These are phyloP conservation scores for Penicillium turbatum DNA, from an alignment of 495 filamentous ascomycete genomes.

Conservation along the genomic window DNA sequence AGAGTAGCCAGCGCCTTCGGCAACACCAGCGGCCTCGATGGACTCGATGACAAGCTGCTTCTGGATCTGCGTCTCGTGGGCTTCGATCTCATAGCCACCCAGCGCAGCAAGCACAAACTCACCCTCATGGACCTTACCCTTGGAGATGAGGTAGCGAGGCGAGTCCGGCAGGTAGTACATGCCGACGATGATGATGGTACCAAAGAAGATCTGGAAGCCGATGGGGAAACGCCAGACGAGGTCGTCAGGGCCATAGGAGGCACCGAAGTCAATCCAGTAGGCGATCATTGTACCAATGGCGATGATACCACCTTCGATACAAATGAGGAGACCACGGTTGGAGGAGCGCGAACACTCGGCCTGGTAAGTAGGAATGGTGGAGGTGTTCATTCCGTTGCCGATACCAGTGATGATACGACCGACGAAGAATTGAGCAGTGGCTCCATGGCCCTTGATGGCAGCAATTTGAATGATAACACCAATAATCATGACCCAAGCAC, in stretches of 20 bases:
- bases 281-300: constrained; percentile 72
- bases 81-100: constrained; percentile 53
- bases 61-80: constrained; percentile 54
- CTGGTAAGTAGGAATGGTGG: constrained; percentile 77
- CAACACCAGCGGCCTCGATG: constrained; percentile 55
- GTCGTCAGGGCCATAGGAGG: constrained; percentile 60
- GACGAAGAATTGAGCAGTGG: constrained; percentile 66
- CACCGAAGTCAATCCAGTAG: constrained; percentile 84
- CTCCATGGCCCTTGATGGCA: constrained; percentile 41
- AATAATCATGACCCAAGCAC: constrained; percentile 74
- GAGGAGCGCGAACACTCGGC: constrained; percentile 69
- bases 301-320: constrained; percentile 76
- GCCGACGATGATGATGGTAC: constrained; percentile 56
- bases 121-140: constrained; percentile 64
- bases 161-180: constrained; percentile 72
- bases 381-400: constrained; percentile 76
- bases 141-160: constrained; percentile 68
- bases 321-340: constrained; percentile 78
- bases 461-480: constrained; percentile 75
- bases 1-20: constrained; percentile 31
- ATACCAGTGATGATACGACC: constrained; percentile 70
- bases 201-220: constrained; percentile 75
- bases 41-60: constrained; percentile 69
- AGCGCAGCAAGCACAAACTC: constrained; percentile 67
- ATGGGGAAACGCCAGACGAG: constrained; percentile 79